Percentiles rank a stretch among this genome's conserved stretches.
phyloP scores from a whole-genome alignment of 352 stramenopile species.

The Phytophthora pistaciae region DNA sequence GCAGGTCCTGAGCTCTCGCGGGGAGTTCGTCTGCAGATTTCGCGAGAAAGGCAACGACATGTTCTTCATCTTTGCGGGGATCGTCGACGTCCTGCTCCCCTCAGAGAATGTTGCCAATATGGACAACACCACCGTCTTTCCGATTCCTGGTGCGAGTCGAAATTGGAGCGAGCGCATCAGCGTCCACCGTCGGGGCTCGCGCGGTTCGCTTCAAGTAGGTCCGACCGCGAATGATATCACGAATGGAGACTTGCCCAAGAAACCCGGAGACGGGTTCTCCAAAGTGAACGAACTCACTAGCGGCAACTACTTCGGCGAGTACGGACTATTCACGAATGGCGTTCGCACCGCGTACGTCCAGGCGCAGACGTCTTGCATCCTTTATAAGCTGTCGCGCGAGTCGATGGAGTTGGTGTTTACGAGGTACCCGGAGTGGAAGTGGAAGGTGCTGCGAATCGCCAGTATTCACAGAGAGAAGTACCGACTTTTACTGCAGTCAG shows the following conservation, averaged over 20 bases:
- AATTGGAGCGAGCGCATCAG: not conserved
- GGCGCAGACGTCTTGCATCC: slow-evolving; percentile 63
- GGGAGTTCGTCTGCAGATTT: slow-evolving; percentile 65
- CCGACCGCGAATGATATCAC: not conserved
- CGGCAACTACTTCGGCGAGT: slow-evolving; percentile 73
- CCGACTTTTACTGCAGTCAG: slow-evolving; percentile 28
- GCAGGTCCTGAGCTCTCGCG: slow-evolving; percentile 56
- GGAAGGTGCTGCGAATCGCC: slow-evolving; percentile 71
- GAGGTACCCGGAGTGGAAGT: slow-evolving; percentile 71
- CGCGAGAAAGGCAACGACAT: slow-evolving; percentile 68
- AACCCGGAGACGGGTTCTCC: not conserved
- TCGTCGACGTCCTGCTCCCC: slow-evolving; percentile 49
- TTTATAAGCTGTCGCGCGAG: slow-evolving; percentile 64
- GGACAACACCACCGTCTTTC: too few relatives aligned
- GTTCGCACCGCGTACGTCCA: slow-evolving; percentile 54
- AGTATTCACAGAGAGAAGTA: slow-evolving; percentile 63
- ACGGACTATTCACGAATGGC: slow-evolving; percentile 62
- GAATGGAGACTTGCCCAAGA: not conserved
- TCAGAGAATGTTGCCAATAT: not conserved
- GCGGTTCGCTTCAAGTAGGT: slow-evolving; percentile 1
- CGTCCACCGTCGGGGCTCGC: not conserved
- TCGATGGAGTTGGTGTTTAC: slow-evolving; percentile 78
- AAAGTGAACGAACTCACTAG: slow-evolving; percentile 62
- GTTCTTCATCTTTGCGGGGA: slow-evolving; percentile 74
- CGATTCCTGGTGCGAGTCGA: not conserved